A percentile compares a stretch with the other conserved stretches of the same genome.
phyloP scores from a whole-genome alignment of 2,329 filamentous ascomycete genomes.

The Periglandula ipomoeae region DNA sequence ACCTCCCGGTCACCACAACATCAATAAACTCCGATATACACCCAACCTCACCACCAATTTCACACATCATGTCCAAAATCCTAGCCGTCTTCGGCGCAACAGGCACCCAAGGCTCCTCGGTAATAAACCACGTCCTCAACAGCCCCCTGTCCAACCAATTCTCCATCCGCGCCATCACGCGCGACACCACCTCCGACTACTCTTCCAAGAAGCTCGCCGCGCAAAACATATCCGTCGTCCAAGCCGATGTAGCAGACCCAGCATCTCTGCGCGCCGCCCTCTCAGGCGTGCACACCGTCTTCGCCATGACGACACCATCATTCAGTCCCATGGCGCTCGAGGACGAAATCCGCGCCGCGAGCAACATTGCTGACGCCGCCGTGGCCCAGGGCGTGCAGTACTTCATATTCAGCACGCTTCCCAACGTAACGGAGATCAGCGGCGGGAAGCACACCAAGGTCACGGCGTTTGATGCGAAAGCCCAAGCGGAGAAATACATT shows the following conservation, averaged over 20 bases:
- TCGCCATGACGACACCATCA: not conserved
- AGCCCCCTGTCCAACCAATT: not conserved
- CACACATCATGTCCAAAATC: not conserved
- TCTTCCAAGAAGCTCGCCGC: not conserved
- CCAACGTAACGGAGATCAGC: slow-evolving; percentile 33
- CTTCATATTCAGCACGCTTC: slow-evolving; percentile 38
- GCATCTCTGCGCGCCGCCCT: not conserved
- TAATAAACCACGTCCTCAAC: not conserved
- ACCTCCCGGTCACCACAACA: no score
- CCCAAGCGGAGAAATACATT: slow-evolving; percentile 23
- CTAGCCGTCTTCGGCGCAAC: not conserved
- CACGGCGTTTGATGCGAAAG: slow-evolving; percentile 42
- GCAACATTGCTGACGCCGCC: slow-evolving; percentile 15
- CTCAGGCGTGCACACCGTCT: not conserved
- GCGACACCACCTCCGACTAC: not conserved
- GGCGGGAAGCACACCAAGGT: slow-evolving; percentile 31
- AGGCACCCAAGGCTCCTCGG: not conserved
- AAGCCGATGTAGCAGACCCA: not conserved
- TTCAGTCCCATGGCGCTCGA: not conserved
- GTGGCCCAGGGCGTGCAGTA: not conserved
- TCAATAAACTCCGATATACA: no score
- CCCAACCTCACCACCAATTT: no score
- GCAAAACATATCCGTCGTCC: not conserved
- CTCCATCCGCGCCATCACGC: not conserved
- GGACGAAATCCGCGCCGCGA: not conserved